Percentiles rank a stretch among this genome's conserved stretches.
phyloP scores from a whole-genome alignment of 2,329 filamentous ascomycete species.

The Colletotrichum gloeosporioides region DNA sequence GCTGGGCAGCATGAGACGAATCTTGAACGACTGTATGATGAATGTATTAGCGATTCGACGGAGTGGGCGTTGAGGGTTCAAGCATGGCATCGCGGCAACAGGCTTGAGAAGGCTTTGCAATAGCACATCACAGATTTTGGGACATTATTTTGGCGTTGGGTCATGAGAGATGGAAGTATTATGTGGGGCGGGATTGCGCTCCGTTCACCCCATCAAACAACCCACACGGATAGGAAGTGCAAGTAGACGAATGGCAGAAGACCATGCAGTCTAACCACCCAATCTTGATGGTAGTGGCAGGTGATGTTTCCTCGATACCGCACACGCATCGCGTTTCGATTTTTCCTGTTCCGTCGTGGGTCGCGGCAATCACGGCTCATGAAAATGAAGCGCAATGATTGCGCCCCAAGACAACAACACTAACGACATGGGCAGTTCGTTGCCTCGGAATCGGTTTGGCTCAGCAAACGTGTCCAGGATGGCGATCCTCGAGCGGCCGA shows the following conservation, averaged over 20 bases:
- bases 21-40: neutral
- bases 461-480: neutral
- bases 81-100: neutral
- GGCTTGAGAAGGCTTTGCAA: neutral
- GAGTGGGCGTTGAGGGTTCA: neutral
- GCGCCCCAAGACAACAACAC: neutral
- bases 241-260: neutral
- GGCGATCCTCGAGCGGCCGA: neutral
- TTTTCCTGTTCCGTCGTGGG: neutral
- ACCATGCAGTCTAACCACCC: neutral
- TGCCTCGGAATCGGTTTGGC: neutral
- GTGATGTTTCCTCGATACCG: neutral
- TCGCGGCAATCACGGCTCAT: neutral
- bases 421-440: neutral
- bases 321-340: neutral
- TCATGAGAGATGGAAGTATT: neutral
- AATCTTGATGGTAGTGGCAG: neutral
- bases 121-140: neutral
- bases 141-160: neutral
- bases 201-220: neutral
- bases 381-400: neutral
- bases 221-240: neutral
- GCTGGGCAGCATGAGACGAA: neutral
- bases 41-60: neutral
- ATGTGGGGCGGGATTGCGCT: neutral